Evolutionary conservation across 2,329 filamentous ascomycete species (phyloP).

Genomic region (Fusarium domesticum): DNA sequence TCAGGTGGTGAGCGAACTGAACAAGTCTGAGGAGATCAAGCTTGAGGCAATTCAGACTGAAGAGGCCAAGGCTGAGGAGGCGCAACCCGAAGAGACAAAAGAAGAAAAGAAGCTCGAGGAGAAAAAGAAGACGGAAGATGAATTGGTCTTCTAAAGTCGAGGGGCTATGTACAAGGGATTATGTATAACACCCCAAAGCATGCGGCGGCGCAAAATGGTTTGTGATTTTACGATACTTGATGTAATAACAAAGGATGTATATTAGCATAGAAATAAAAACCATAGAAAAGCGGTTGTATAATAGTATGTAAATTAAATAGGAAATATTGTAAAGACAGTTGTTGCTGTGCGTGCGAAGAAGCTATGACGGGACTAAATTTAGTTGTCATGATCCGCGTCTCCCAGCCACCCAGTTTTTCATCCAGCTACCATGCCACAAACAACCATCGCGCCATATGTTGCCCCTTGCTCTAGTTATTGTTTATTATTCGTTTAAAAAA

Average conservation of each 20-base stretch:
- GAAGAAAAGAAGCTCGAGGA: slow-evolving; percentile 10
- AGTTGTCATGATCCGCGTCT: slow-evolving; percentile 11
- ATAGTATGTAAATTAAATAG: too few relatives aligned
- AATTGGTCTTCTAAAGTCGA: slow-evolving; percentile 7
- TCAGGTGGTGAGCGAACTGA: not conserved
- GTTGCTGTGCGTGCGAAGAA: too few relatives aligned
- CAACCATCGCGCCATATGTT: slow-evolving; percentile 3
- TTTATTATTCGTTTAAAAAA: not conserved
- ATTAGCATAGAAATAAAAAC: not conserved
- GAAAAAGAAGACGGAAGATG: slow-evolving; percentile 1
- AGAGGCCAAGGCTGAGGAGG: slow-evolving; percentile 1
- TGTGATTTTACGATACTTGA: not conserved
- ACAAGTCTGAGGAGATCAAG: slow-evolving; percentile 3
- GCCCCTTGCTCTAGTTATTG: slow-evolving; percentile 6
- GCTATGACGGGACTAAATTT: slow-evolving; percentile 7
- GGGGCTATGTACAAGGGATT: not conserved
- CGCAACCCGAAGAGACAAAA: slow-evolving; percentile 5
- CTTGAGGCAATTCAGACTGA: too few relatives aligned
- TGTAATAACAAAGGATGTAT: not conserved
- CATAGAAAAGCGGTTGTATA: too few relatives aligned
- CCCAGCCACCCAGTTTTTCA: slow-evolving; percentile 31
- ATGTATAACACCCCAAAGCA: not conserved
- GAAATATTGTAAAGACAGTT: too few relatives aligned
- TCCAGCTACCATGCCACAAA: slow-evolving; percentile 21
- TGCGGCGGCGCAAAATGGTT: not conserved